phyloP scores from a whole-genome alignment of 768 basidiomycete genomes.

The Lactarius deliciosus region DNA sequence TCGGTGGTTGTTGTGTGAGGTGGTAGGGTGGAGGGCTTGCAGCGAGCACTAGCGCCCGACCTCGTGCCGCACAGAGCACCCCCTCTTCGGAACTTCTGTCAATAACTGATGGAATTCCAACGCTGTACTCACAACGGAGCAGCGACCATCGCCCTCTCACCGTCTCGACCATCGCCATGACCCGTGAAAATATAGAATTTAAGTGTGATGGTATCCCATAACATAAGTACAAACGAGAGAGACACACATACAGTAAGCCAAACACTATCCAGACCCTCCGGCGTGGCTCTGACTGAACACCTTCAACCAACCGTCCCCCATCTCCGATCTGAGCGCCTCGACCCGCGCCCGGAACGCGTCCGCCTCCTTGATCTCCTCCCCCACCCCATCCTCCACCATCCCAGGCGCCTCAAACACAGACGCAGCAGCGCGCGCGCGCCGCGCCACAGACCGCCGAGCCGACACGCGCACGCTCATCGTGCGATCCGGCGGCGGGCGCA shows the following conservation, averaged over 20 bases:
- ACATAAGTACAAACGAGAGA: constrained; percentile 2
- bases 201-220: constrained; percentile 2
- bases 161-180: not conserved
- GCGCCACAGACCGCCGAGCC: constrained; percentile 41
- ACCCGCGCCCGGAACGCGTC: constrained; percentile 76
- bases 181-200: not conserved
- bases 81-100: no score
- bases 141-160: no score
- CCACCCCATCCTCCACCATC: constrained; percentile 31
- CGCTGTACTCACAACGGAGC: no score
- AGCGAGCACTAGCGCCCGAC: no score
- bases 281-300: constrained; percentile 69
- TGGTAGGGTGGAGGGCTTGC: not conserved
- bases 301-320: constrained; percentile 88
- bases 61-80: no score
- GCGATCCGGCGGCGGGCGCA: constrained; percentile 31
- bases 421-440: constrained; percentile 56
- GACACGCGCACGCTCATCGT: constrained; percentile 22
- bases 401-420: constrained; percentile 60
- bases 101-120: no score
- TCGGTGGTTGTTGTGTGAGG: not conserved
- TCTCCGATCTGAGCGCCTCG: constrained; percentile 80
- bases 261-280: constrained; percentile 10
- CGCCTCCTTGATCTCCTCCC: constrained; percentile 47
- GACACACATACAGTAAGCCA: not conserved